Base-by-base conservation (phyloP, 305 asterid genomes). In the Petunia hybrid region DNA sequence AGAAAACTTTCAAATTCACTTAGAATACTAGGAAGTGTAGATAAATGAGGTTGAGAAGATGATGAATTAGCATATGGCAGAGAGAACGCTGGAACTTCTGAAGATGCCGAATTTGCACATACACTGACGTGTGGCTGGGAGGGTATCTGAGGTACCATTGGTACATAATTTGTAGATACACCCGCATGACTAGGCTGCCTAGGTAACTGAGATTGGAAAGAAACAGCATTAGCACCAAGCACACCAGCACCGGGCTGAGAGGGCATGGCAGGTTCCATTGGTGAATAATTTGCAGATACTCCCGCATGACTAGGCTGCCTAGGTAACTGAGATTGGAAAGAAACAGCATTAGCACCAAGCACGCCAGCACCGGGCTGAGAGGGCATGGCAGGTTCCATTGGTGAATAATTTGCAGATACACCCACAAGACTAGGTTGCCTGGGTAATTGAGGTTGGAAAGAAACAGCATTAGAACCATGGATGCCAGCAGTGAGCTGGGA, bases 281-380 rank as follows among this genome's bases (percentile, higher is more conserved):
- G 70, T 56, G 78, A 22, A 70, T 51, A 73, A 75, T 43, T 73
- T 76, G 80, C 81, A 66, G 82, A 81, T 79, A 62, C 82, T 63
- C 81, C 55, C 56, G 10, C 81, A 80, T 10, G 22, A 82, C 78
- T 69, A 66, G 83, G 88, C 67, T 79, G 92, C 76, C 85, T 68
- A 80, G 88, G 80, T 69, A 53, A 69, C 74, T 84, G 93, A 84
- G 87, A 71, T 69, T 31, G 84, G 31, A 80, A 55, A 69, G 85
- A 76, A 67, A 59, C 35, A 63, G 80, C 57, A 78, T 68, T 85
- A 79, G 80, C 77, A 82, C 22, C 38, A 48, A 36, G 36, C 40
- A 69, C 42, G 82, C 62, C 85, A 82, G 87, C 80, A 13, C 68
- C 62, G 40, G 79, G 53, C 60, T 84, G 84, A 45, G 83, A 51